These are phyloP conservation scores for Scheffersomyces segobiensis DNA, from an alignment of 1,139 yeast species.

Conservation along the genomic window DNA sequence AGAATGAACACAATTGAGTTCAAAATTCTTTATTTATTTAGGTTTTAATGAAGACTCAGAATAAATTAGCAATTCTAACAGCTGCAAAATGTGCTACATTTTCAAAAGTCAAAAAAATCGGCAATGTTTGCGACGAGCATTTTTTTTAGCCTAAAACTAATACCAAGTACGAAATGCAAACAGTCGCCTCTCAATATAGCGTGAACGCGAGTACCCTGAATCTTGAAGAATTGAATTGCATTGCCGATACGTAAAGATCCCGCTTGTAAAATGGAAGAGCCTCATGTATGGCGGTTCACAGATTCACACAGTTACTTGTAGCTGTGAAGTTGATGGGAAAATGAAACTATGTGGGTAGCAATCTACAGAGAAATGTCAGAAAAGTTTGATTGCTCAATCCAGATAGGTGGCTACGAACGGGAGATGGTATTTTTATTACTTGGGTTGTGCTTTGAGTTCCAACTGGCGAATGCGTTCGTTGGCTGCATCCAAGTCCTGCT, in stretches of 20 bases:
- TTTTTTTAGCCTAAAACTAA: background rate
- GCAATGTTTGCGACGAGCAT: background rate
- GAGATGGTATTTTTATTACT: background rate
- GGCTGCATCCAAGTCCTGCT: slow-evolving; percentile 13
- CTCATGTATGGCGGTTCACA: background rate
- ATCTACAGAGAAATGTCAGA: background rate
- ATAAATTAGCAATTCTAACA: background rate
- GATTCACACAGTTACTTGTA: background rate
- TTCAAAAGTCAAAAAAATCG: background rate
- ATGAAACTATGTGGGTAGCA: background rate
- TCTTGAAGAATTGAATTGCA: background rate
- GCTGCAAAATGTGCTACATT: background rate
- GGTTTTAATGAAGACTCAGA: background rate
- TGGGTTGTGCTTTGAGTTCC: slow-evolving; percentile 6
- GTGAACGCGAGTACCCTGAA: background rate
- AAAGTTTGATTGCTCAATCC: background rate
- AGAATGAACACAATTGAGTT: background rate
- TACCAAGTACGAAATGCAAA: background rate
- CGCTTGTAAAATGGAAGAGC: background rate
- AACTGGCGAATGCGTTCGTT: slow-evolving; percentile 13
- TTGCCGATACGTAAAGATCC: background rate
- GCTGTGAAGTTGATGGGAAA: background rate
- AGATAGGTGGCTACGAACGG: background rate
- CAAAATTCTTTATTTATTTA: background rate
- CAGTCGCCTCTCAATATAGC: background rate